A percentile compares a stretch with the other conserved stretches of the same genome.
phyloP scores from a whole-genome alignment of 1,139 yeast genomes.

The Debaryomyces fabryi region DNA sequence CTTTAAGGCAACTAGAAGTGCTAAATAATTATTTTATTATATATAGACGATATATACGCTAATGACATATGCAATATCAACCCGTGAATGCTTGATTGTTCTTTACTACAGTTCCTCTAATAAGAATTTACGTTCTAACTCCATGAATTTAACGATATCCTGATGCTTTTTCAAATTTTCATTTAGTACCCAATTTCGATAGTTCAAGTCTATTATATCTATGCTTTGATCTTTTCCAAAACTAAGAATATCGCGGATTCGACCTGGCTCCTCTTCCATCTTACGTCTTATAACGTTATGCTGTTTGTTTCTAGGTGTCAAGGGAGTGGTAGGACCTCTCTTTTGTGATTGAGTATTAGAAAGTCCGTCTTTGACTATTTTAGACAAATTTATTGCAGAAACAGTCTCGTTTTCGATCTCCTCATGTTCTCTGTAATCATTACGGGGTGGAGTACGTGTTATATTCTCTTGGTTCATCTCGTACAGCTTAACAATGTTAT shows the following conservation, averaged over 20 bases:
- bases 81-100: not conserved
- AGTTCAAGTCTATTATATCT: slow-evolving; percentile 17
- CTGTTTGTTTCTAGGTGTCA: slow-evolving; percentile 22
- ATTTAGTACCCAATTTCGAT: slow-evolving; percentile 20
- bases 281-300: slow-evolving; percentile 23
- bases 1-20: slow-evolving; percentile 48
- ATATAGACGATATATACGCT: slow-evolving; percentile 3
- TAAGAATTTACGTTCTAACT: slow-evolving; percentile 19
- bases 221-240: slow-evolving; percentile 5
- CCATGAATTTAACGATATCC: slow-evolving; percentile 18
- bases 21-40: slow-evolving; percentile 12
- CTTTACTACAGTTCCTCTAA: slow-evolving; percentile 6
- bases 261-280: slow-evolving; percentile 7
- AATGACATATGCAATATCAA: not conserved
- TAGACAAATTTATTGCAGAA: not conserved
- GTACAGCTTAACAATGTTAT: not conserved
- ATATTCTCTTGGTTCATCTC: not conserved
- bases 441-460: not conserved
- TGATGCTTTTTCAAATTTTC: slow-evolving; percentile 15
- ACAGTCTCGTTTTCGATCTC: slow-evolving; percentile 9
- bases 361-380: slow-evolving; percentile 3
- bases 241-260: slow-evolving; percentile 3
- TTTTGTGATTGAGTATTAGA: slow-evolving; percentile 17
- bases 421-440: not conserved
- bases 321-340: slow-evolving; percentile 33